Base-by-base conservation (phyloP, 129 eudicot genomes). In the Cynara cardunculus region DNA sequence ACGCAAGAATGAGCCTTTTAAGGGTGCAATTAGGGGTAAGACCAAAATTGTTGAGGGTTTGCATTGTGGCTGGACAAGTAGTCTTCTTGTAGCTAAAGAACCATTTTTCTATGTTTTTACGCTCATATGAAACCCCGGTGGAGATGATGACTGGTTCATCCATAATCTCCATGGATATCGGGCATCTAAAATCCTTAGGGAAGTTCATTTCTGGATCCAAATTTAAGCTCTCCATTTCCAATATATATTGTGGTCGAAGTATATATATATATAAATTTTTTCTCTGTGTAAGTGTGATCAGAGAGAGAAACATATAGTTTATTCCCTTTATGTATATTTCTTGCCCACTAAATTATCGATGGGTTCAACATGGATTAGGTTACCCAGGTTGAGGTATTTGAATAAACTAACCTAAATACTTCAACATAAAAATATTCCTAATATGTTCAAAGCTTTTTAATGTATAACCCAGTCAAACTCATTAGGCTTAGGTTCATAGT, bases 111-210 rank as follows among this genome's bases (percentile, higher is more conserved):
- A 91, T 91, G 87, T 71, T 71, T 49, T 80, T 86, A 0, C 91
- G 80, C 18, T 91, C 96, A 31, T 91, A 91, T 0, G 93, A 83
- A 31, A 89, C 90, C 4, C 96, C 96, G 0, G 96, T 87, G 18
- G 89, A 87, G 87, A 91, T 91, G 12, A 85, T 91, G 14, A 91
- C 96, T 9, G 96, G 96, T 27, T 91, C 93, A 64, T 84, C 81
- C 96, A 91, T 91, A 53, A 89, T 82, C 84, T 91, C 96, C 96
- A 91, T 85, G 83, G 96, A 91, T 67, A 91, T 91, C 1, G 96
- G 96, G 61, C 96, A 91, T 71, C 93, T 79, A 41, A 91, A 91
- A 85, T 91, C 84, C 19, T 75, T 86, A 78, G 96, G 96, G 78
- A 82, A 80, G 67, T 88, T 89, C 87, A 81, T 87, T 27, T 64